A percentile compares a stretch with the other conserved stretches of the same genome.
These are phyloP conservation scores for Microcyclospora pomicola DNA, from an alignment of 2,329 filamentous ascomycete genomes.

Conservation along the genomic window DNA sequence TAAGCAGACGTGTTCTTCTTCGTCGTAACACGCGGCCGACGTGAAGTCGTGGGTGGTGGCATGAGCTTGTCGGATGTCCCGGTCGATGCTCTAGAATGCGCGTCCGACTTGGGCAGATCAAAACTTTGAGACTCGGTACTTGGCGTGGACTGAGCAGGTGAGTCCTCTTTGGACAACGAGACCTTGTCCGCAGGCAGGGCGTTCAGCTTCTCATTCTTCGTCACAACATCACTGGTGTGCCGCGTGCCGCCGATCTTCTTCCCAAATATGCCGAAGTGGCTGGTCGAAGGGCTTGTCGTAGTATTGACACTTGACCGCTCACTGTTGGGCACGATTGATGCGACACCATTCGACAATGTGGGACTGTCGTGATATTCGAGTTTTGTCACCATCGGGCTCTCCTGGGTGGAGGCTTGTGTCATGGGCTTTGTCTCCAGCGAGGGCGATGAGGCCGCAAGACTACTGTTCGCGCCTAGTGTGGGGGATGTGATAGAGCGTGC, in stretches of 20 bases:
- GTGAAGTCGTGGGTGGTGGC: slow-evolving; percentile 16
- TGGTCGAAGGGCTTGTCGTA: slow-evolving; percentile 14
- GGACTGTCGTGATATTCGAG: slow-evolving; percentile 34
- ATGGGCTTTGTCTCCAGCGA: slow-evolving; percentile 20
- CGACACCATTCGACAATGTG: slow-evolving; percentile 8
- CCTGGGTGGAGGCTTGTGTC: slow-evolving; percentile 26
- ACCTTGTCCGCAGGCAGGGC: slow-evolving; percentile 29
- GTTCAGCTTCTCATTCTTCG: slow-evolving; percentile 38
- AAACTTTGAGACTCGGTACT: slow-evolving; percentile 39
- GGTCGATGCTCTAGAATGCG: slow-evolving; percentile 29
- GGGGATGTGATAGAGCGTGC: too few relatives aligned
- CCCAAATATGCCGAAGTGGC: slow-evolving; percentile 24
- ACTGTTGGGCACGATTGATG: slow-evolving; percentile 21
- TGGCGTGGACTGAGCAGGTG: slow-evolving; percentile 39
- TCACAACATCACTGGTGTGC: slow-evolving; percentile 64
- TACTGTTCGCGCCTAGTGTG: too few relatives aligned
- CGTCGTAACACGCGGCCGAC: slow-evolving; percentile 27
- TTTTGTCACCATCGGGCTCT: slow-evolving; percentile 43
- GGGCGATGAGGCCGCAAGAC: slow-evolving; percentile 12
- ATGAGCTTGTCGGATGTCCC: slow-evolving; percentile 25
- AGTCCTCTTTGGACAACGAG: slow-evolving; percentile 64
- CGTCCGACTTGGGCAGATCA: slow-evolving; percentile 22
- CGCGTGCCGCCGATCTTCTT: slow-evolving; percentile 54
- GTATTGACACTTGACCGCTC: slow-evolving; percentile 31
- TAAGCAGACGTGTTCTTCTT: slow-evolving; percentile 97